These are phyloP conservation scores for Tylopilus sp. DNA, from an alignment of 1,284 basidiomycete genomes.

Conservation along the genomic window DNA sequence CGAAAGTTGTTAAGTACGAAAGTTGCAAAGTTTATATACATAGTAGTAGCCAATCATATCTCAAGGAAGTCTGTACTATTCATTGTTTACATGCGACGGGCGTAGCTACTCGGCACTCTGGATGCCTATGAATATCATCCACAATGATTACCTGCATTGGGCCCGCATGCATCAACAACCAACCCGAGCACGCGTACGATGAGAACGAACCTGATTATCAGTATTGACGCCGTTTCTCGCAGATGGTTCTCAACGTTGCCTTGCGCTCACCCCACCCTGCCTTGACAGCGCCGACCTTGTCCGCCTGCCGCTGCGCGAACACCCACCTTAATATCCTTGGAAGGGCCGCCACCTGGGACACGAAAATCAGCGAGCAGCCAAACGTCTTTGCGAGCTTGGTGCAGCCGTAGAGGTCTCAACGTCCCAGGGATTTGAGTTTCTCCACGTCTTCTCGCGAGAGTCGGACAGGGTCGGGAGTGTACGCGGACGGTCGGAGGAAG, in stretches of 20 bases:
- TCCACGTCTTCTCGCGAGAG: slow-evolving; percentile 65
- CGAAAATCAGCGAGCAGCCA: slow-evolving; percentile 64
- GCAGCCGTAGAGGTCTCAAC: slow-evolving; percentile 62
- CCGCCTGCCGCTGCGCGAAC: slow-evolving; percentile 51
- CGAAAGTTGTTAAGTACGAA: too few relatives aligned
- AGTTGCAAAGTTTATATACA: too few relatives aligned
- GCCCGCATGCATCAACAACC: slow-evolving; percentile 16
- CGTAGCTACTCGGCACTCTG: background rate
- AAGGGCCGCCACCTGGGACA: slow-evolving; percentile 67
- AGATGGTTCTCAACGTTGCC: slow-evolving; percentile 62
- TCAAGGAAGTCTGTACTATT: too few relatives aligned
- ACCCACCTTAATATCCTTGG: slow-evolving; percentile 56
- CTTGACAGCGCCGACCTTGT: slow-evolving; percentile 51
- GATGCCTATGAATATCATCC: background rate
- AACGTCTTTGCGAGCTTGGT: slow-evolving; percentile 68
- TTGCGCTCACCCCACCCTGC: slow-evolving; percentile 72
- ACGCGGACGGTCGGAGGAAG: slow-evolving; percentile 54
- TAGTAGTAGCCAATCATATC: too few relatives aligned
- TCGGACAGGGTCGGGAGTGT: slow-evolving; percentile 48
- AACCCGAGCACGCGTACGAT: background rate
- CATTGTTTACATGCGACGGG: too few relatives aligned
- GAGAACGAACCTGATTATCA: slow-evolving; percentile 54
- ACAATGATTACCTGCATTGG: background rate
- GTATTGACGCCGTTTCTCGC: slow-evolving; percentile 64
- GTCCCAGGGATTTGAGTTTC: slow-evolving; percentile 67